Evolutionary conservation across 164 flowering plant genomes (phyloP), one percentile per base, ranked within the genome.

Genomic region (Stephania cephalantha): DNA sequence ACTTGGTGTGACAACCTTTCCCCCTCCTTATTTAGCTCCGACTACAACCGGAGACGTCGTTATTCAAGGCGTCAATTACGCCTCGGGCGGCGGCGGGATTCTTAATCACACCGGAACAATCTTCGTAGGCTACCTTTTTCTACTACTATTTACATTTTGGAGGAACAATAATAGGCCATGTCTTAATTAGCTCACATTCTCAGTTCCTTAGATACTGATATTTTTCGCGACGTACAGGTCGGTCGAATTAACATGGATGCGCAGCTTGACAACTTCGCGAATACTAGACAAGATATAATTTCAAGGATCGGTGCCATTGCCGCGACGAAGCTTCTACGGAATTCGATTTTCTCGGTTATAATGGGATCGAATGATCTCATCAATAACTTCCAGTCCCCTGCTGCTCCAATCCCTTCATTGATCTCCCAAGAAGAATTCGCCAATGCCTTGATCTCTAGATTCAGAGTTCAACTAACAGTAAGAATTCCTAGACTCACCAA

Each of bases 361-460:
- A 86, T 90, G 5, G 98, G 95, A 30, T 86, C 98, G 7, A 93
- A 93, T 77, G 96, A 91, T 75, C 89, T 90, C 84, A 80, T 93
- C 79, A 88, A 93, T 75, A 91, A 90, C 76, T 89, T 88, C 78
- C 80, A 88, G 4, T 71, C 85, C 10, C 93, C 95, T 0, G 74
- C 83, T 20, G 0, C 83, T 31, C 86, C 91, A 5, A 18, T 46
- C 0, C 53, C 81, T 6, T 82, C 85, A 75, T 11, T 83, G 69
- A 74, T 86, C 0, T 71, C 94, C 42, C 90, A 93, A 0, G 80
- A 86, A 20, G 58, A 42, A 1, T 89, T 91, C 63, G 87, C 87
- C 1, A 87, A 44, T 68, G 7, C 81, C 73, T 71, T 91, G 88
- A 87, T 90, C 67, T 78, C 87, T 22, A 89, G 75, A 86, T 87